These are phyloP conservation scores for Annona squamosa DNA, from an alignment of 164 flowering plant species.

Conservation along the genomic window DNA sequence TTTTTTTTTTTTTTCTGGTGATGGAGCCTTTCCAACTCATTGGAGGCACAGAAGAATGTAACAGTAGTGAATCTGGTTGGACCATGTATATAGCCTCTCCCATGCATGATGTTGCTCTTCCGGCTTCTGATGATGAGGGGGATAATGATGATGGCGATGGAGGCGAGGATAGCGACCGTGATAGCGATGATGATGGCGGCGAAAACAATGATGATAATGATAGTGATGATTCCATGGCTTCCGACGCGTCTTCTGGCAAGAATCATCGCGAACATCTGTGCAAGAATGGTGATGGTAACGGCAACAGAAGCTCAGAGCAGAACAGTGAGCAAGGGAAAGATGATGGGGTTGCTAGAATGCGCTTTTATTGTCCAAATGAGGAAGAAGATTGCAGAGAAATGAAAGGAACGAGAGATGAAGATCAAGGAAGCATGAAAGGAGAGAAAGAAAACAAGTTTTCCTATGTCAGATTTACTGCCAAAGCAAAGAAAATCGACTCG, in stretches of 20 bases:
- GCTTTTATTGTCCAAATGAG: constrained; percentile 12
- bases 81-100: constrained; percentile 67
- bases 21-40: constrained; percentile 42
- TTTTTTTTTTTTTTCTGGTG: constrained; percentile 6
- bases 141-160: constrained; percentile 22
- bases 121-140: constrained; percentile 9
- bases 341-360: constrained; percentile 3
- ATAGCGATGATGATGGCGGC: constrained; percentile 10
- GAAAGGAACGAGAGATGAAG: constrained; percentile 13
- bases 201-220: constrained; percentile 28
- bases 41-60: constrained; percentile 30
- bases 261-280: constrained; percentile 24
- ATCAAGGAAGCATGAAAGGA: not conserved
- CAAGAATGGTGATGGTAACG: constrained; percentile 6
- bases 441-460: constrained; percentile 15
- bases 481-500: constrained; percentile 26
- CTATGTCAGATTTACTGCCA: constrained; percentile 20
- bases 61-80: constrained; percentile 86
- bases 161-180: constrained; percentile 7
- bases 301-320: constrained; percentile 6
- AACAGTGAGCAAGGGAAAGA: not conserved
- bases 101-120: constrained; percentile 27
- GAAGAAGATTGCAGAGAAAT: constrained; percentile 21
- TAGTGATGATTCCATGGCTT: constrained; percentile 77
- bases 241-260: constrained; percentile 91